Evolutionary conservation across 1,284 basidiomycete species (phyloP).

Genomic region (Fomitiporia mediterranea): DNA sequence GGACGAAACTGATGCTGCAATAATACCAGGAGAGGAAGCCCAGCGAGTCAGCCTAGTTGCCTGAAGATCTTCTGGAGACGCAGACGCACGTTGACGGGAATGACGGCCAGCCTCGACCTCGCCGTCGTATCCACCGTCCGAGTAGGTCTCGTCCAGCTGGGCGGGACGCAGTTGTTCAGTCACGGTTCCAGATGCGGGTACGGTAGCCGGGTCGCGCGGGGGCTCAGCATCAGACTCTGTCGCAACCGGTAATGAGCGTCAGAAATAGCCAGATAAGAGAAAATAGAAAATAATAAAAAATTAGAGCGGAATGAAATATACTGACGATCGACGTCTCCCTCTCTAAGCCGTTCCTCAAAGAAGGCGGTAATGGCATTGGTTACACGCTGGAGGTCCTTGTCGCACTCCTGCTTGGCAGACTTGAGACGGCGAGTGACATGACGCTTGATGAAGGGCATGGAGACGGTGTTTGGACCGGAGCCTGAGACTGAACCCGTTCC

Average conservation of each 20-base stretch:
- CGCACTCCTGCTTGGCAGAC: conserved; percentile 92
- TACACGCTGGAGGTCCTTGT: conserved; percentile 90
- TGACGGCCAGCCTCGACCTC: conserved; percentile 63
- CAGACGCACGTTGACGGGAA: conserved; percentile 71
- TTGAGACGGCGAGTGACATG: conserved; percentile 93
- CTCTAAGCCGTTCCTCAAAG: conserved; percentile 85
- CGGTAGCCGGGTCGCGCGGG: conserved; percentile 41
- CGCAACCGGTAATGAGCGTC: not conserved
- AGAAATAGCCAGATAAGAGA: conserved; percentile 38
- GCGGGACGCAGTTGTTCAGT: conserved; percentile 50
- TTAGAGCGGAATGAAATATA: conserved; percentile 2
- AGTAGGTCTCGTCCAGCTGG: conserved; percentile 64
- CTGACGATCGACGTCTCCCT: conserved; percentile 50
- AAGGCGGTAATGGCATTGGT: conserved; percentile 90
- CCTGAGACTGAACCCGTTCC: conserved; percentile 38
- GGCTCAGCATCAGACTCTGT: conserved; percentile 23
- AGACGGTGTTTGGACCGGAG: conserved; percentile 67
- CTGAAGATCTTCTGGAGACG: conserved; percentile 44
- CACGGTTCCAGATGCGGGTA: conserved; percentile 51
- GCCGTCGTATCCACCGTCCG: conserved; percentile 75
- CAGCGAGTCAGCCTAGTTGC: conserved; percentile 48
- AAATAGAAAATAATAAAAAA: conserved; percentile 28
- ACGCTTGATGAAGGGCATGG: conserved; percentile 87
- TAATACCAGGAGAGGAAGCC: conserved; percentile 49
- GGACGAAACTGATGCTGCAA: conserved; percentile 58